phyloP scores from a whole-genome alignment of 2,329 filamentous ascomycete genomes.

The Penicillium frequentans region DNA sequence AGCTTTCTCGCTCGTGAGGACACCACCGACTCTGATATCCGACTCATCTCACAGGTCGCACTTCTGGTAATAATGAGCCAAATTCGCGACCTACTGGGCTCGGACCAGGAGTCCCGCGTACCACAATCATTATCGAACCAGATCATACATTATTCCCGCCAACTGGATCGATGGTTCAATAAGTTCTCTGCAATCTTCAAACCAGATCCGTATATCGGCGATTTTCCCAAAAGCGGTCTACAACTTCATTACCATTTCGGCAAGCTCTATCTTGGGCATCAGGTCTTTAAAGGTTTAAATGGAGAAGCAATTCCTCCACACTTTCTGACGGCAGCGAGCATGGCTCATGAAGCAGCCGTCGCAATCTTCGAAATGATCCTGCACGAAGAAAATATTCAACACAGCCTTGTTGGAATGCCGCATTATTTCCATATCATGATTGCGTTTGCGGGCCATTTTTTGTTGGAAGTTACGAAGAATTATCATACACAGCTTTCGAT shows the following conservation, averaged over 20 bases:
- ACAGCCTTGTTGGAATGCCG: constrained; percentile 40
- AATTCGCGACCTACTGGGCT: constrained; percentile 34
- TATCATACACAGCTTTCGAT: constrained; percentile 37
- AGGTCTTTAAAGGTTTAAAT: constrained; percentile 47
- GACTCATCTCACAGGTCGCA: constrained; percentile 36
- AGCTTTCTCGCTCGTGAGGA: constrained; percentile 32
- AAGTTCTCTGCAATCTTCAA: constrained; percentile 27
- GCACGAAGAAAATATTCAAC: constrained; percentile 37
- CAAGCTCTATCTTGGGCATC: constrained; percentile 49
- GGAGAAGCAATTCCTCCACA: constrained; percentile 35
- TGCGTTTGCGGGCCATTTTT: constrained; percentile 42
- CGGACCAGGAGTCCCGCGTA: constrained; percentile 29
- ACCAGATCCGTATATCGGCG: constrained; percentile 32
- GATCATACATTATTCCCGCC: constrained; percentile 28
- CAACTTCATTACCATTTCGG: constrained; percentile 51
- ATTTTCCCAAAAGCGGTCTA: constrained; percentile 50
- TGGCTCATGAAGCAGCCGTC: constrained; percentile 35
- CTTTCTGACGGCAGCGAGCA: constrained; percentile 27
- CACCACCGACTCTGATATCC: constrained; percentile 34
- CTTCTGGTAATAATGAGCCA: constrained; percentile 39
- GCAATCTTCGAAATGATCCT: constrained; percentile 42
- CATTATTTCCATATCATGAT: constrained; percentile 47
- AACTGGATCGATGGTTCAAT: constrained; percentile 31
- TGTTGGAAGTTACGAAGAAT: constrained; percentile 41
- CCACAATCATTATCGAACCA: constrained; percentile 26